A percentile compares a stretch with the other conserved stretches of the same genome.
phyloP scores from a whole-genome alignment of 1,139 yeast genomes.

The Candida tropicalis region DNA sequence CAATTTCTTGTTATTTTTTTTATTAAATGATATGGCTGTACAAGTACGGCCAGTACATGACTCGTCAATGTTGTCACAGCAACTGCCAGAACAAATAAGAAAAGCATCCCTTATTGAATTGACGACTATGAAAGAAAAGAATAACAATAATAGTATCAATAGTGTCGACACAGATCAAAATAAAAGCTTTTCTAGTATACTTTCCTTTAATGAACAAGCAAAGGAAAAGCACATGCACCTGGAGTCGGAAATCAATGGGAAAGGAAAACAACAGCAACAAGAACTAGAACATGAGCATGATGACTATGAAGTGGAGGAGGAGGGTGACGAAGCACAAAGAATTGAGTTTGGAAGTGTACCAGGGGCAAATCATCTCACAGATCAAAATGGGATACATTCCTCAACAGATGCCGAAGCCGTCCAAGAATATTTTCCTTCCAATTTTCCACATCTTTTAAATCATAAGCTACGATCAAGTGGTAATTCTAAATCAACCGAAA shows the following conservation, averaged over 20 bases:
- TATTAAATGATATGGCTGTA: constrained; percentile 3
- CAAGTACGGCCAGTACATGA: background rate
- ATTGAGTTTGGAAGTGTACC: too few relatives aligned
- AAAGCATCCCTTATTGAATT: constrained; percentile 1
- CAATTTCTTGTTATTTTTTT: background rate
- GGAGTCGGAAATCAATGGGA: background rate
- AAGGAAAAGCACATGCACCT: background rate
- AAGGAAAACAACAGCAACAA: background rate
- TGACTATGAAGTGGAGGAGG: too few relatives aligned
- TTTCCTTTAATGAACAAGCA: background rate
- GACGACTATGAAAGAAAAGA: background rate
- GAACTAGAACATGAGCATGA: too few relatives aligned
- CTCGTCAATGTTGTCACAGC: constrained; percentile 3
- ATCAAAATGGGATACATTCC: too few relatives aligned
- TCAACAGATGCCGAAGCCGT: background rate
- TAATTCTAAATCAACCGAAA: constrained; percentile 2
- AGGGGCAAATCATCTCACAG: too few relatives aligned
- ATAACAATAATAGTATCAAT: background rate
- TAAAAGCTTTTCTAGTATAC: background rate
- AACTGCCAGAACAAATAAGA: constrained; percentile 1
- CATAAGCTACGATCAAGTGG: too few relatives aligned
- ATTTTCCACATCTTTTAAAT: background rate
- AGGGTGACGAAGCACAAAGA: too few relatives aligned
- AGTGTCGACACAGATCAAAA: background rate
- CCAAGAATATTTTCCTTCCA: background rate